These are phyloP conservation scores for Vaccinium vitisidaea DNA, from an alignment of 148 eudicot species.

Conservation along the genomic window DNA sequence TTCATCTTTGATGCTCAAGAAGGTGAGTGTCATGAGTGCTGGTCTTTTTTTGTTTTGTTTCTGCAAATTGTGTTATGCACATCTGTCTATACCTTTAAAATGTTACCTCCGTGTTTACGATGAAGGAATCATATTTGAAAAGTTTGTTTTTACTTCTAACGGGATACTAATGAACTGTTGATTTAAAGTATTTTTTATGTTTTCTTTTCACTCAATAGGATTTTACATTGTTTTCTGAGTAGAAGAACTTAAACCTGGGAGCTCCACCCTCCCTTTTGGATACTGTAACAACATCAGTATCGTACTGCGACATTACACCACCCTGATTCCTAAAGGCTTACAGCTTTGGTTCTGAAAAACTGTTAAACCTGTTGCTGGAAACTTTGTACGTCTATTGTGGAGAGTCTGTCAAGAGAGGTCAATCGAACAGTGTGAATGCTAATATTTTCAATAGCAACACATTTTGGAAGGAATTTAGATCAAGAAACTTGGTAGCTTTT, in stretches of 20 bases:
- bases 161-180: neutral
- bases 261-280: slow-evolving; percentile 3
- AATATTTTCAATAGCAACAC: neutral
- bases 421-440: neutral
- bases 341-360: neutral
- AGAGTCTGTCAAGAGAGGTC: neutral
- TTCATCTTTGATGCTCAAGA: slow-evolving; percentile 85
- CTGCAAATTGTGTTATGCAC: neutral
- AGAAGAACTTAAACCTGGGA: neutral
- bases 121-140: neutral
- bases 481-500: slow-evolving; percentile 8
- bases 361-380: neutral
- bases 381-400: neutral
- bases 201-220: neutral
- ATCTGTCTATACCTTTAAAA: neutral
- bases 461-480: neutral
- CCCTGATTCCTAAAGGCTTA: neutral
- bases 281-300: neutral
- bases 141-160: neutral
- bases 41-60: neutral
- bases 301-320: neutral
- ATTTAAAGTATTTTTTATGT: neutral
- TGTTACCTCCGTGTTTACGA: neutral
- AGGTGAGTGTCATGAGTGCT: slow-evolving; percentile 49
- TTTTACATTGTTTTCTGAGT: neutral